Evolutionary conservation across 257 asterid genomes (phyloP).

Genomic region (Cynanchum wilfordii): DNA sequence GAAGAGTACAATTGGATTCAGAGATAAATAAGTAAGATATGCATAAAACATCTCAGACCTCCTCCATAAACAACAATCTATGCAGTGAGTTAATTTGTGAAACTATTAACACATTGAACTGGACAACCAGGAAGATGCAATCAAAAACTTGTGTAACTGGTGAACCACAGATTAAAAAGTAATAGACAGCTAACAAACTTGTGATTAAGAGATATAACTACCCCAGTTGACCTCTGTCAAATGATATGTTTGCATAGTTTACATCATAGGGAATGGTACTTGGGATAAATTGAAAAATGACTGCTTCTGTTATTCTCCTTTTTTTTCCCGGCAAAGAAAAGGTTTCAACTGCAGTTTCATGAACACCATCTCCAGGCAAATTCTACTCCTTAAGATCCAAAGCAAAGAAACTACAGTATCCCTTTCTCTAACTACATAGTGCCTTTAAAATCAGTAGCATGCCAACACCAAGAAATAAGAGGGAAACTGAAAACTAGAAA

Average conservation of each 20-base stretch:
- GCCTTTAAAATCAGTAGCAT: neutral
- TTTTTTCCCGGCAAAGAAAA: neutral
- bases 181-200: neutral
- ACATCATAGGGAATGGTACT: neutral
- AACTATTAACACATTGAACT: neutral
- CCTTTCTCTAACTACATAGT: neutral
- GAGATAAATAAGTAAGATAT: neutral
- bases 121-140: neutral
- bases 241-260: neutral
- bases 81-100: neutral
- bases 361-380: neutral
- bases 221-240: neutral
- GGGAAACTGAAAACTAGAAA: neutral
- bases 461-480: neutral
- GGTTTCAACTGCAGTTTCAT: neutral
- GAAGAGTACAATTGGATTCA: constrained; percentile 1
- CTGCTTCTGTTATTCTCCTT: neutral
- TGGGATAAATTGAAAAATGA: neutral
- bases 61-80: neutral
- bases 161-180: neutral
- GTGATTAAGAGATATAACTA: neutral
- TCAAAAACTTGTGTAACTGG: neutral
- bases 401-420: neutral
- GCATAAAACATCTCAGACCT: neutral
- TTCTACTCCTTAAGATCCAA: neutral